These are phyloP conservation scores for Gilbertella persicaria DNA, from an alignment of 371 early-diverging fungal genomes.

Conservation along the genomic window DNA sequence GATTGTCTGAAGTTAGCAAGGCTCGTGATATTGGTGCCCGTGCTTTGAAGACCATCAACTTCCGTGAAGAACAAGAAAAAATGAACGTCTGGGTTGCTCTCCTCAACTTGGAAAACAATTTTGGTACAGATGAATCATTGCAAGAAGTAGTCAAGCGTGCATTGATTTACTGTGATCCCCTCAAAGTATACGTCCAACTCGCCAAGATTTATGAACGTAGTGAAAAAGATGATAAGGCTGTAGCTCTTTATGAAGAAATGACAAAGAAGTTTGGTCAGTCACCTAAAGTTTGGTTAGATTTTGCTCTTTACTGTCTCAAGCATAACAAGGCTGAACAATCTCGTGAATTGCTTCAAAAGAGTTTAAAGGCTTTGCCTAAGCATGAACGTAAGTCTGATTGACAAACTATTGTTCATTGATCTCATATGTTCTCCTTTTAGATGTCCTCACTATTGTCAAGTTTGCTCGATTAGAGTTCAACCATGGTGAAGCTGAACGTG, in stretches of 20 bases:
- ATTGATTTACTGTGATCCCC: constrained; percentile 78
- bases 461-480: constrained; percentile 96
- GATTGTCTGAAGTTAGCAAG: constrained; percentile 86
- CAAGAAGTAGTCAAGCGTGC: constrained; percentile 85
- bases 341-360: constrained; percentile 76
- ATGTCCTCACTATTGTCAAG: constrained; percentile 79
- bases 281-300: constrained; percentile 88
- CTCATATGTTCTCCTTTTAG: constrained; percentile 17
- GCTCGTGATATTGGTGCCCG: constrained; percentile 93
- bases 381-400: constrained; percentile 71
- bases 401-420: constrained; percentile 1
- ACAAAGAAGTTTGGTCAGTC: constrained; percentile 84
- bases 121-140: constrained; percentile 81
- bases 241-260: constrained; percentile 74
- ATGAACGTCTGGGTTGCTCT: constrained; percentile 95
- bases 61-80: constrained; percentile 93
- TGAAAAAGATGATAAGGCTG: constrained; percentile 75
- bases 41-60: constrained; percentile 90
- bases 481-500: constrained; percentile 91
- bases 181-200: constrained; percentile 84
- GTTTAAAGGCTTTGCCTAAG: constrained; percentile 83
- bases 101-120: constrained; percentile 92
- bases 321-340: constrained; percentile 73
- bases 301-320: constrained; percentile 78
- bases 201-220: constrained; percentile 88